Percentiles rank a stretch among this genome's conserved stretches.
These are phyloP conservation scores for Dictyostelium citrinum DNA, from an alignment of 78 protist species.

Conservation along the genomic window DNA sequence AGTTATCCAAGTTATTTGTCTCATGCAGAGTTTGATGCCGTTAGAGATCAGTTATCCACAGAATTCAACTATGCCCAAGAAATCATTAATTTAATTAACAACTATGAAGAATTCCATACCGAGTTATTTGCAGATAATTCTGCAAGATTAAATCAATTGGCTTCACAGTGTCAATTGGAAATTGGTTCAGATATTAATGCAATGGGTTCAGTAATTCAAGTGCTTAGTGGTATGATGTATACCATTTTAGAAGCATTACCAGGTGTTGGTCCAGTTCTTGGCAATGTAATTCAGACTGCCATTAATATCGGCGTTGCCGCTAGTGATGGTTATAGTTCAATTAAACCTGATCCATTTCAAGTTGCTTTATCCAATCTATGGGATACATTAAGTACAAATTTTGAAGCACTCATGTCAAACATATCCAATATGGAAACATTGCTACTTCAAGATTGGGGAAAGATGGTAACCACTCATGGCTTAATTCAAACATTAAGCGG, in stretches of 20 bases:
- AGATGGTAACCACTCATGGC: neutral
- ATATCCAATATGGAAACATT: neutral
- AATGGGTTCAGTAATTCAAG: neutral
- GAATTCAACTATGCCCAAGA: neutral
- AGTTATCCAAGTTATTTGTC: neutral
- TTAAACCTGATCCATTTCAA: constrained; percentile 3
- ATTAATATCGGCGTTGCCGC: neutral
- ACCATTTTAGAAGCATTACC: neutral
- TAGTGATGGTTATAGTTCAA: neutral
- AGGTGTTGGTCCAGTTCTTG: neutral
- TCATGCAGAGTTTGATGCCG: neutral
- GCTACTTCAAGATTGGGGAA: constrained; percentile 18
- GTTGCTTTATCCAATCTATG: neutral
- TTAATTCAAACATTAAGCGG: neutral
- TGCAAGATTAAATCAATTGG: neutral
- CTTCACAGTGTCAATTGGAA: neutral
- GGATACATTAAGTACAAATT: neutral
- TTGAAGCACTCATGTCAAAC: neutral
- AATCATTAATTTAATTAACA: neutral
- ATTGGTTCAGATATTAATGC: neutral
- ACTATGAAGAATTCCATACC: neutral
- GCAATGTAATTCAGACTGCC: neutral
- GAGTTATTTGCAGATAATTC: constrained; percentile 7
- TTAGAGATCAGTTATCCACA: neutral
- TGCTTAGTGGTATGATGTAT: neutral